phyloP scores from a whole-genome alignment of 306 rosid species.

The Sindora glabra region DNA sequence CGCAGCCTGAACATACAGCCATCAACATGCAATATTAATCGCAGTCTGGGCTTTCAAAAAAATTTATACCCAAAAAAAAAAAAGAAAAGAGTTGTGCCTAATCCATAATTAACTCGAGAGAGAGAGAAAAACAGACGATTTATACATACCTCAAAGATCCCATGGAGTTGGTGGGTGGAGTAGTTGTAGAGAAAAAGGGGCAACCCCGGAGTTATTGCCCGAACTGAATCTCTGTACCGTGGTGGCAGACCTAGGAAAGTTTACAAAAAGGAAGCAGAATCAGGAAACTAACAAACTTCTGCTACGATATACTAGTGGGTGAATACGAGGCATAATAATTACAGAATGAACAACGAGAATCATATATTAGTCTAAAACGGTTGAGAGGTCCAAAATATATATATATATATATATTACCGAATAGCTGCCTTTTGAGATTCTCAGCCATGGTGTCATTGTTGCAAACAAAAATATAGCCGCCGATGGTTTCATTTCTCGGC shows the following conservation, averaged over 20 bases:
- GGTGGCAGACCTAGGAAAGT: constrained; percentile 73
- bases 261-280: background rate
- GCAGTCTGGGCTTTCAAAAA: too few species aligned
- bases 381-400: too few species aligned
- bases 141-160: constrained; percentile 76
- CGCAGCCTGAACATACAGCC: constrained; percentile 56
- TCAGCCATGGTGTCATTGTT: constrained; percentile 95
- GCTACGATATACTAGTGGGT: too few species aligned
- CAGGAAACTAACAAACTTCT: too few species aligned
- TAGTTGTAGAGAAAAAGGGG: constrained; percentile 95
- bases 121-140: background rate
- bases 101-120: background rate
- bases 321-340: too few species aligned
- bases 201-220: constrained; percentile 87
- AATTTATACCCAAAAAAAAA: too few species aligned
- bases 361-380: too few species aligned
- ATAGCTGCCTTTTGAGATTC: constrained; percentile 76
- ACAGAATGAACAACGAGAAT: too few species aligned
- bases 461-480: constrained; percentile 92
- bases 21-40: background rate
- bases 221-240: constrained; percentile 77
- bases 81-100: background rate
- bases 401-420: constrained; percentile 39
- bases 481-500: constrained; percentile 67
- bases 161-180: constrained; percentile 97